Evolutionary conservation across 2,329 filamentous ascomycete species (phyloP).

Genomic region (Curvularia sp.): DNA sequence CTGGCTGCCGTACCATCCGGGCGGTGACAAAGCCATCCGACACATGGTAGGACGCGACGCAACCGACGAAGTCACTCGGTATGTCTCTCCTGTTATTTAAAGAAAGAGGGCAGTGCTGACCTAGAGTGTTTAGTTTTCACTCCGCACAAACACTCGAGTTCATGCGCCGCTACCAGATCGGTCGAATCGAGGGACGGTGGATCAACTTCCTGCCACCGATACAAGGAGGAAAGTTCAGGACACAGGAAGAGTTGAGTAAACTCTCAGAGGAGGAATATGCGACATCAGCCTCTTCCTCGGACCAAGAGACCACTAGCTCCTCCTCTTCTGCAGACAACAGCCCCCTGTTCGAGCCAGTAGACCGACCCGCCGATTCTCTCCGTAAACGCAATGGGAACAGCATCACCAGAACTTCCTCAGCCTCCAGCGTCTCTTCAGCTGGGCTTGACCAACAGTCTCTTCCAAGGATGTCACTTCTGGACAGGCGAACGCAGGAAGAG

Average conservation of each 20-base stretch:
- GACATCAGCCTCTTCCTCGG: constrained; percentile 29
- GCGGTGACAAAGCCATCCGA: constrained; percentile 86
- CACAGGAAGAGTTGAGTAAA: constrained; percentile 52
- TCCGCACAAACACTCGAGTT: constrained; percentile 75
- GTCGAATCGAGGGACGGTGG: constrained; percentile 82
- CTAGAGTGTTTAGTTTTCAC: constrained; percentile 70
- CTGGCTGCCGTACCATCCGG: constrained; percentile 90
- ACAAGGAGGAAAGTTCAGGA: constrained; percentile 81
- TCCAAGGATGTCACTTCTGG: constrained; percentile 68
- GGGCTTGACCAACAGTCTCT: constrained; percentile 52
- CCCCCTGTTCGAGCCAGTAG: constrained; percentile 64
- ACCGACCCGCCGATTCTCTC: constrained; percentile 45
- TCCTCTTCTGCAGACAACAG: constrained; percentile 64
- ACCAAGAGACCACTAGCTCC: constrained; percentile 38
- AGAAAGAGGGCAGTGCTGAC: constrained; percentile 11
- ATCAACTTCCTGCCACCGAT: constrained; percentile 89
- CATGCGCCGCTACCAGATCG: constrained; percentile 86
- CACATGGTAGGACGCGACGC: constrained; percentile 96
- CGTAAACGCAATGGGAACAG: constrained; percentile 52
- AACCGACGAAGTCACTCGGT: constrained; percentile 93
- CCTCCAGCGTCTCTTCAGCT: constrained; percentile 66
- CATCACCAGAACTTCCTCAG: constrained; percentile 57
- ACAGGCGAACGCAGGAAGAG: constrained; percentile 75
- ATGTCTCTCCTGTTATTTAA: constrained; percentile 51
- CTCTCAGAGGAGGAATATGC: constrained; percentile 47